Evolutionary conservation across 225 moss, liverwort and hornwort genomes (phyloP), one percentile per base, ranked within the genome.

Genomic region (Marchantia paleacea): DNA sequence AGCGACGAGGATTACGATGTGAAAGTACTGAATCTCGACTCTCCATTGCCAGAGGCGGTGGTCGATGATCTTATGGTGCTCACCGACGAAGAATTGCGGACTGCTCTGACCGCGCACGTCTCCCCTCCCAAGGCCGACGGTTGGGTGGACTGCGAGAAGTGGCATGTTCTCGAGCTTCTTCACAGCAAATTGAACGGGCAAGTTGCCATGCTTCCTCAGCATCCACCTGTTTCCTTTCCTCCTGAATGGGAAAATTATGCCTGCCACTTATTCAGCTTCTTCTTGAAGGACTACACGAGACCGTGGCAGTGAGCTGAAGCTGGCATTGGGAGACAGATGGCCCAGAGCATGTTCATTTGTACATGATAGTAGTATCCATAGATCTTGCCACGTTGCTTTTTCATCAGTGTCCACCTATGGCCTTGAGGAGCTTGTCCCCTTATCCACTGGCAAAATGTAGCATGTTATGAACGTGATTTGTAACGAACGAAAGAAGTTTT

Each of bases 101-200:
- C 29, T 57, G 55, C 28, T 31, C 10, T 57, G 20, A 54, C 55
- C 25, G 31, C 26, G 15, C 13, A 69, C 69, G 69, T 69, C 69
- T 30, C 13, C 30, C 28, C 67, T 3, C 67, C 67, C 3, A 30
- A 30, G 12, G 18, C 69, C 16, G 31, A 69, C 16, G 30, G 69
- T 13, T 69, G 69, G 69, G 7, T 3, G 3, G 14, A 69, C 31
- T 10, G 15, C 12, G 69, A 69, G 10, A 10, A 69, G 47, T 69
- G 30, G 69, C 69, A 30, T 30, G 69, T 13, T 48, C 31, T 48
- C 31, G 69, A 76, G 8, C 18, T 76, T 24, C 22, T 55, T 20
- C 75, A 76, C 55, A 30, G 25, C 55, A 76, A 31, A 47, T 55
- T 76, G 19, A 16, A 76, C 60, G 75, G 75, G 22, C 75, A 57